Base-by-base conservation (phyloP, 129 eudicot species). In the Escallonia rubra region DNA sequence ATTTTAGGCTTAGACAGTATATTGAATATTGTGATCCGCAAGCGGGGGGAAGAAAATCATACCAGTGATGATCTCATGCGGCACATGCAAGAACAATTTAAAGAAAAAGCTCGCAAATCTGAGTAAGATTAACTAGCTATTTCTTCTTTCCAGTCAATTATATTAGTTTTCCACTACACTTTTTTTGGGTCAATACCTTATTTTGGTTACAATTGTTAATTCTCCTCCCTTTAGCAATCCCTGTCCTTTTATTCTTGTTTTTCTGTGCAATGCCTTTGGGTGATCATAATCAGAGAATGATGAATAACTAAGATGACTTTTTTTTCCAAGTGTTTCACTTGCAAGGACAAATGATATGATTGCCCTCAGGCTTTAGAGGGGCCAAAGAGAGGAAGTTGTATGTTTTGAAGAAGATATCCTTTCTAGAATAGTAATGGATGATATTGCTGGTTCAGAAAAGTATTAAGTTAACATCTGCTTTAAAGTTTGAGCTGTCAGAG, bases 11-110 rank as follows among this genome's bases (percentile, higher is more conserved):
- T 94, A 76, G 99, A 87, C 65, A 81, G 85, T 68, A 89, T 94
- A 66, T 74, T 94, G 65, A 94, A 94, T 75, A 87, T 94, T 74
- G 93, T 90, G 73, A 79, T 85, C 69, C 99, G 93, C 43, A 94
- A 86, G 73, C 84, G 93, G 48, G 81, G 73, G 47, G 97, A 80
- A 71, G 98, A 86, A 61, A 83, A 76, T 76, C 83, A 82, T 63
- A 86, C 88, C 39, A 80, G 86, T 78, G 96, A 89, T 70, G 95
- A 89, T 77, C 90, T 86, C 62, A 86, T 93, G 87, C 78, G 87
- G 58, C 88, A 89, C 72, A 93, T 93, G 98, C 95, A 93, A 72
- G 96, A 94, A 76, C 99, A 89, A 49, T 94, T 94, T 55, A 94
- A 94, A 81, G 97, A 94, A 76, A 94, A 87, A 85, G 99, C 99